Evolutionary conservation across 2,329 filamentous ascomycete species (phyloP).

Genomic region (Podosphaera aphanis): DNA sequence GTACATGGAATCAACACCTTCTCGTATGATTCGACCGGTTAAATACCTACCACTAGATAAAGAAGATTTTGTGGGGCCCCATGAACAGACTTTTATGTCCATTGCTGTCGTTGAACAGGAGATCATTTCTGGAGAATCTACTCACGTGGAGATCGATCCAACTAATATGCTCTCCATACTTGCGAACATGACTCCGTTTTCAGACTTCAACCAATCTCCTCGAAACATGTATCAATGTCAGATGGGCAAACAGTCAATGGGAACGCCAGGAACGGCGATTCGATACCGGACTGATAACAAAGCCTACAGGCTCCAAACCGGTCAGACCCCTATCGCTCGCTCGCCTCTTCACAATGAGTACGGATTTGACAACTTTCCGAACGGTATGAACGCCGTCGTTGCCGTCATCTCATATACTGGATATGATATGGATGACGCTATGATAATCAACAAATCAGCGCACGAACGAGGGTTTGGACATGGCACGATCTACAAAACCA

Average conservation of each 20-base stretch:
- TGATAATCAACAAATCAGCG: conserved; percentile 96
- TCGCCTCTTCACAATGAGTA: conserved; percentile 88
- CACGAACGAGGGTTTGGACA: conserved; percentile 91
- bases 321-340: conserved; percentile 82
- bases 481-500: conserved; percentile 94
- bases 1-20: conserved; percentile 71
- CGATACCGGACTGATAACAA: conserved; percentile 91
- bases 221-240: conserved; percentile 99
- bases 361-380: conserved; percentile 93
- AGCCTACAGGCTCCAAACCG: conserved; percentile 78
- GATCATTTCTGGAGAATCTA: conserved; percentile 67
- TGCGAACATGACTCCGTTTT: conserved; percentile 97
- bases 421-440: conserved; percentile 99
- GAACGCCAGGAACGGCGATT: conserved; percentile 69
- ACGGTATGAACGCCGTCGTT: conserved; percentile 84
- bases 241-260: conserved; percentile 99
- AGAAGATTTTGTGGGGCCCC: conserved; percentile 70
- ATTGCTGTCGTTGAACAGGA: conserved; percentile 82
- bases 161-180: conserved; percentile 95
- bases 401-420: conserved; percentile 97
- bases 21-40: conserved; percentile 74
- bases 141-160: conserved; percentile 80
- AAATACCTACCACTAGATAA: conserved; percentile 77
- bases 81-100: conserved; percentile 96
- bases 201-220: conserved; percentile 94